Evolutionary conservation across 352 stramenopile species (phyloP).

Genomic region (Halophytophthora batemanensis): DNA sequence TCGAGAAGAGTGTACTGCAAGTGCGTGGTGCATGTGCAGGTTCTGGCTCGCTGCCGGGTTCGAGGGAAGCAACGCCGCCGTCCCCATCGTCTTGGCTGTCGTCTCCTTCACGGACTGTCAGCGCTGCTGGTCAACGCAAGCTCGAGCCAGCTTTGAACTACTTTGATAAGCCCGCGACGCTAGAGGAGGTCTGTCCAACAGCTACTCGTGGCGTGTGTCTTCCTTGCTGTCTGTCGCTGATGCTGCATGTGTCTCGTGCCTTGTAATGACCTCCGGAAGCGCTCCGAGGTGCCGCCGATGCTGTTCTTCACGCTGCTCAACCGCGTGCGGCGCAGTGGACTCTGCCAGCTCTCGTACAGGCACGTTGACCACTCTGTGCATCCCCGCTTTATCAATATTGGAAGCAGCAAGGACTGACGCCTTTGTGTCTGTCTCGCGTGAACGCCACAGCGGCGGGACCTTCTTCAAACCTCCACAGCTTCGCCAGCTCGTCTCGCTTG

Average conservation of each 20-base stretch:
- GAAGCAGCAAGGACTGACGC: neutral
- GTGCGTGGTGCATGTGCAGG: constrained; percentile 27
- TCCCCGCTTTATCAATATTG: neutral
- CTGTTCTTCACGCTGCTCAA: constrained; percentile 76
- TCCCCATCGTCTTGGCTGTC: neutral
- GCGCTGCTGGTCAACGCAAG: constrained; percentile 10
- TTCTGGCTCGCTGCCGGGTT: constrained; percentile 13
- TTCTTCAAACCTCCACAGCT: constrained; percentile 44
- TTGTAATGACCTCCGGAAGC: too few species aligned
- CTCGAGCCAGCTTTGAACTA: constrained; percentile 7
- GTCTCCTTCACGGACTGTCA: too few species aligned
- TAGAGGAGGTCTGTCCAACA: constrained; percentile 54
- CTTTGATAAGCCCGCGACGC: constrained; percentile 19
- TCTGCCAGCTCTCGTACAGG: constrained; percentile 64
- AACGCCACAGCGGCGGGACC: constrained; percentile 24
- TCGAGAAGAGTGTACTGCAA: constrained; percentile 45
- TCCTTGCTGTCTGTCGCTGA: neutral
- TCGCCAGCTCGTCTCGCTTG: constrained; percentile 50
- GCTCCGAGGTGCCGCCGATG: constrained; percentile 54
- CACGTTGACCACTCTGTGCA: constrained; percentile 7
- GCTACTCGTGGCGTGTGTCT: neutral
- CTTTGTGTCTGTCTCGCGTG: neutral
- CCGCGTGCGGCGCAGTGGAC: constrained; percentile 53
- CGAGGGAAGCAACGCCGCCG: constrained; percentile 15
- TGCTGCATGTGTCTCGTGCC: constrained; percentile 1